These are phyloP conservation scores for Coniochaeta sp. DNA, from an alignment of 2,329 filamentous ascomycete species.

Conservation along the genomic window DNA sequence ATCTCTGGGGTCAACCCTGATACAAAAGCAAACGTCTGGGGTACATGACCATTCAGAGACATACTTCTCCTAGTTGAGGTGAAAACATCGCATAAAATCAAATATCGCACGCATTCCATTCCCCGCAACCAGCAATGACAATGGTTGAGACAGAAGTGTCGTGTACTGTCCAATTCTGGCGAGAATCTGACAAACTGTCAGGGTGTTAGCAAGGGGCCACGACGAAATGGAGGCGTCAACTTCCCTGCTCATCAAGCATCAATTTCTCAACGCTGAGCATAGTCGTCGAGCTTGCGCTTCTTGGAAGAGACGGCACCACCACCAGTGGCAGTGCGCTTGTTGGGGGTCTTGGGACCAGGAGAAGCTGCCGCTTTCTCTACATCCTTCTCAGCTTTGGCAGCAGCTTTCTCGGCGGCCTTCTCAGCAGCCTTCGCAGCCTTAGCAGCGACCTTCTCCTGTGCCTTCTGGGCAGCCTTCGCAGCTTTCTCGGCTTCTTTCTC, in stretches of 20 bases:
- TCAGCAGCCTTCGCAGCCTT: not conserved
- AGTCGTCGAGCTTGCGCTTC: not conserved
- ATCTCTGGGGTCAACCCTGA: not conserved
- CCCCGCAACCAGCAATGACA: not conserved
- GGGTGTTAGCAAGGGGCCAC: not conserved
- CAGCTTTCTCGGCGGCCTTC: constrained; percentile 1
- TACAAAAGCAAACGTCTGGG: not conserved
- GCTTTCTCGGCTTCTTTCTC: not conserved
- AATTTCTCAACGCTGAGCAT: not conserved
- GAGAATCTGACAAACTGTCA: not conserved
- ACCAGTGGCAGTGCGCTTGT: not conserved
- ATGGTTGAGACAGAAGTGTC: not conserved
- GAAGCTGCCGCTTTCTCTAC: not conserved
- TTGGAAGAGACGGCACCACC: not conserved
- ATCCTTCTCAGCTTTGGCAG: not conserved
- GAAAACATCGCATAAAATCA: not conserved
- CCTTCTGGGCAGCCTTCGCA: not conserved
- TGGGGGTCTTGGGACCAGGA: no score
- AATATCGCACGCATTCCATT: not conserved
- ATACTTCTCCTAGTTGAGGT: not conserved
- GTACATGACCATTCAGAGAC: not conserved
- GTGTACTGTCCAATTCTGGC: not conserved
- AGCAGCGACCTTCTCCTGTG: not conserved
- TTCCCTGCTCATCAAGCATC: not conserved
- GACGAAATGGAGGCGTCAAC: not conserved